Percentiles rank a stretch among this genome's conserved stretches.
These are phyloP conservation scores for Botrytis byssoidea DNA, from an alignment of 2,329 filamentous ascomycete genomes.

Conservation along the genomic window DNA sequence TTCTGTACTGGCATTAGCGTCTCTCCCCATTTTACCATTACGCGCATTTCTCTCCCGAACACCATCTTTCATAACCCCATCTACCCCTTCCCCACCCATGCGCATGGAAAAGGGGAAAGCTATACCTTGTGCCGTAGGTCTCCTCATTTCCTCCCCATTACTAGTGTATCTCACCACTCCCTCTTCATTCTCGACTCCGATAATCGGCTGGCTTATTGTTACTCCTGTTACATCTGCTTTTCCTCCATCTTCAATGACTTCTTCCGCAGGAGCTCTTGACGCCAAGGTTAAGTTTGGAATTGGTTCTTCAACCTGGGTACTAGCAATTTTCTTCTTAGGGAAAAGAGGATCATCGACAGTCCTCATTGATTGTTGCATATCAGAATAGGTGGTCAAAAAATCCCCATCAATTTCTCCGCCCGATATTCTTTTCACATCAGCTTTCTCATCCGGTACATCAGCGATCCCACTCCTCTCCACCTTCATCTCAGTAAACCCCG, in stretches of 20 bases:
- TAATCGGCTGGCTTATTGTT: neutral
- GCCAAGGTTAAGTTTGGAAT: neutral
- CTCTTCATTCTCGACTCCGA: neutral
- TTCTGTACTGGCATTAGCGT: neutral
- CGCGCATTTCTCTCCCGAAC: slow-evolving; percentile 7
- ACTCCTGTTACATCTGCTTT: neutral
- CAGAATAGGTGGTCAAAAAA: slow-evolving; percentile 47
- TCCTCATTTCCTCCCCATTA: slow-evolving; percentile 8
- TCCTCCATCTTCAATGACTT: neutral
- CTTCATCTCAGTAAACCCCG: slow-evolving; percentile 42
- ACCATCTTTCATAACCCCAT: slow-evolving; percentile 6
- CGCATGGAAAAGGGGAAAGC: slow-evolving; percentile 7
- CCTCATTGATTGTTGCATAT: slow-evolving; percentile 40
- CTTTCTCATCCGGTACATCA: slow-evolving; percentile 42
- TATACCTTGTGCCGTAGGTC: slow-evolving; percentile 3
- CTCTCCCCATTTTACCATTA: neutral
- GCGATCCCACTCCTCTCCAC: slow-evolving; percentile 41
- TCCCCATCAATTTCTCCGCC: slow-evolving; percentile 41
- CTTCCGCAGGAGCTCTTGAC: neutral
- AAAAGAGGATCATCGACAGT: slow-evolving; percentile 40
- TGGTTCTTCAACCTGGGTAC: neutral
- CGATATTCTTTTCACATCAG: slow-evolving; percentile 44
- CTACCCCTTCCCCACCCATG: slow-evolving; percentile 3
- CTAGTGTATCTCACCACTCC: neutral
- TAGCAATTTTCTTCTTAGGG: neutral